These are phyloP conservation scores for Fagopyrum tataricum DNA, from an alignment of 148 eudicot genomes.

Conservation along the genomic window DNA sequence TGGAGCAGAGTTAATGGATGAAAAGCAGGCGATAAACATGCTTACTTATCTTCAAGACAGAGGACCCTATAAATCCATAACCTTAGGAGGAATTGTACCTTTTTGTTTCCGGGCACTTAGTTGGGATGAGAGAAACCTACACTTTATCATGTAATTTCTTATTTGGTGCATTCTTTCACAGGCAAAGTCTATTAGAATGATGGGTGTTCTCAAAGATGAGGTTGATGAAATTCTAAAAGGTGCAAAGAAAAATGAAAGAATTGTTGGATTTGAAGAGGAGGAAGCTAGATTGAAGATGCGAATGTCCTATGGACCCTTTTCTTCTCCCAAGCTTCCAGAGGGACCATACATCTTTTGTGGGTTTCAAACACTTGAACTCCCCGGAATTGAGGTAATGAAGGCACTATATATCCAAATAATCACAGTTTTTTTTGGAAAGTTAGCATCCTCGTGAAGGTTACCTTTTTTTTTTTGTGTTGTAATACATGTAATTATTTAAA, in stretches of 20 bases:
- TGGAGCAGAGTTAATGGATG: background rate
- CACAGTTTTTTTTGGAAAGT: background rate
- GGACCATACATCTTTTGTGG: conserved; percentile 76
- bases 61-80: background rate
- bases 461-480: background rate
- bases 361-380: conserved; percentile 75
- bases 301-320: conserved; percentile 23
- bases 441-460: background rate
- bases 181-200: conserved; percentile 79
- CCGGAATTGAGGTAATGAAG: conserved; percentile 60
- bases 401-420: background rate
- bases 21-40: background rate
- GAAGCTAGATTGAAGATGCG: conserved; percentile 69
- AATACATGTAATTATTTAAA: background rate
- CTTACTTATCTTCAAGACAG: background rate
- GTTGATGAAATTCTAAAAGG: conserved; percentile 55
- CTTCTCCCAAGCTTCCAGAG: conserved; percentile 59
- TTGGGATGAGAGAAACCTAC: background rate
- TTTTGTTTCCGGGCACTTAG: background rate
- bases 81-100: no score
- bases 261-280: conserved; percentile 94
- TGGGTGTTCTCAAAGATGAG: conserved; percentile 75
- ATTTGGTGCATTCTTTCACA: conserved; percentile 17
- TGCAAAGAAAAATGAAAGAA: conserved; percentile 57
- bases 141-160: background rate